Conservation (phyloP, 2,329 filamentous ascomycete species). For the Xylariomycetidae sp. region DNA sequence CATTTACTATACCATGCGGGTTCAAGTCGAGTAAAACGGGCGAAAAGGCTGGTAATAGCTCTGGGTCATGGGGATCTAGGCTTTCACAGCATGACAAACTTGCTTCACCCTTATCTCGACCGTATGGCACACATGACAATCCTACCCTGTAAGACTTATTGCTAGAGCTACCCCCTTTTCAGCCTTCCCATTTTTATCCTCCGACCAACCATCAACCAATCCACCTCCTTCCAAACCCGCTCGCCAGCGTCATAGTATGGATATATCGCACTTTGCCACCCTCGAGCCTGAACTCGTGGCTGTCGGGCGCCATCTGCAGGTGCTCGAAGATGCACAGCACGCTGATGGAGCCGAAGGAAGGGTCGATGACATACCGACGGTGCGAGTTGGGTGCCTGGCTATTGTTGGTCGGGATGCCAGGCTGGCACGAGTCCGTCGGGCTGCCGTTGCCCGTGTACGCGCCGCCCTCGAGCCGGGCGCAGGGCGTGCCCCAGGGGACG, state of each 20-base stretch:
- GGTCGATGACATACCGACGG: constrained; percentile 27
- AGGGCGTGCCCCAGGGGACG: constrained; percentile 32
- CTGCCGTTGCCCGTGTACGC: constrained; percentile 21
- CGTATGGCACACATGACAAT: too few species aligned
- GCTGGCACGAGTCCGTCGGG: constrained; percentile 22
- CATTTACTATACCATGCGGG: too few species aligned
- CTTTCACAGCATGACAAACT: too few species aligned
- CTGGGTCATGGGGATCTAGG: too few species aligned
- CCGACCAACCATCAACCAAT: too few species aligned
- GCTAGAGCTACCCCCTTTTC: too few species aligned
- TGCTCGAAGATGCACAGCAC: constrained; percentile 27
- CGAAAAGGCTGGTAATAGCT: too few species aligned
- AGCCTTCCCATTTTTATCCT: neutral
- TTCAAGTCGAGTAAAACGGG: too few species aligned
- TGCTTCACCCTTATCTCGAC: too few species aligned
- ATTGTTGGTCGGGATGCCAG: constrained; percentile 22
- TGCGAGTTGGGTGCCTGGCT: constrained; percentile 23
- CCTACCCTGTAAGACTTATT: too few species aligned
- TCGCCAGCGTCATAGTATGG: constrained; percentile 25
- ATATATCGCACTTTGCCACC: constrained; percentile 24
- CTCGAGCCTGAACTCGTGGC: constrained; percentile 26
- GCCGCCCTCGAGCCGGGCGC: constrained; percentile 26
- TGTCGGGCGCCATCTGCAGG: constrained; percentile 22
- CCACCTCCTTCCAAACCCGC: constrained; percentile 5
- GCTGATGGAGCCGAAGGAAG: constrained; percentile 23